Evolutionary conservation across 192 early-diverging fungal species (phyloP).

Genomic region (Rhizophagus prolifer): DNA sequence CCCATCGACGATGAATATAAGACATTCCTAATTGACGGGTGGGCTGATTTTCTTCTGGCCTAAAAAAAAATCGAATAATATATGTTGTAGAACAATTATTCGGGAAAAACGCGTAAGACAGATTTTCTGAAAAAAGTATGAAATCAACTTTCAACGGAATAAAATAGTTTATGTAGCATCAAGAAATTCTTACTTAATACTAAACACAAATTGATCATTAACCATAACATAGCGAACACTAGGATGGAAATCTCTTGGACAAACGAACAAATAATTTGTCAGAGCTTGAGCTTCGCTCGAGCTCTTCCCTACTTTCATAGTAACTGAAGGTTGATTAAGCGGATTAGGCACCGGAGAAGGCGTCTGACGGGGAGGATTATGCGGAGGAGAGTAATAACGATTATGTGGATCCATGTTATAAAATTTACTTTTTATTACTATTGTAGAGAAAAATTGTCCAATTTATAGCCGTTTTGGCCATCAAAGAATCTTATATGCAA

Average conservation of each 20-base stretch:
- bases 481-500: too few species aligned
- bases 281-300: slow-evolving; percentile 49
- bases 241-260: slow-evolving; percentile 69
- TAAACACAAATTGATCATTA: slow-evolving; percentile 80
- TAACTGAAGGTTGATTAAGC: background rate
- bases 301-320: slow-evolving; percentile 45
- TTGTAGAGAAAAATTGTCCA: too few species aligned
- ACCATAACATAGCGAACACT: slow-evolving; percentile 70
- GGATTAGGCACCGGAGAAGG: background rate
- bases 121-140: background rate
- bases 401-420: background rate
- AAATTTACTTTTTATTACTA: too few species aligned
- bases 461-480: too few species aligned
- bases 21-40: slow-evolving; percentile 55
- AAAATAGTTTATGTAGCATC: background rate
- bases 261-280: slow-evolving; percentile 80
- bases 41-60: slow-evolving; percentile 44
- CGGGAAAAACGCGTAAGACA: background rate
- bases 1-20: slow-evolving; percentile 63
- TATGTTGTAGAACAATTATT: background rate
- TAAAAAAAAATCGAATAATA: slow-evolving; percentile 24
- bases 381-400: background rate
- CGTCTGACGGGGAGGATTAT: background rate
- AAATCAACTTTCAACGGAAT: slow-evolving; percentile 1
- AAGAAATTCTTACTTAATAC: slow-evolving; percentile 57